These are phyloP conservation scores for Colletotrichum tofieldiae DNA, from an alignment of 2,329 filamentous ascomycete species.

Conservation along the genomic window DNA sequence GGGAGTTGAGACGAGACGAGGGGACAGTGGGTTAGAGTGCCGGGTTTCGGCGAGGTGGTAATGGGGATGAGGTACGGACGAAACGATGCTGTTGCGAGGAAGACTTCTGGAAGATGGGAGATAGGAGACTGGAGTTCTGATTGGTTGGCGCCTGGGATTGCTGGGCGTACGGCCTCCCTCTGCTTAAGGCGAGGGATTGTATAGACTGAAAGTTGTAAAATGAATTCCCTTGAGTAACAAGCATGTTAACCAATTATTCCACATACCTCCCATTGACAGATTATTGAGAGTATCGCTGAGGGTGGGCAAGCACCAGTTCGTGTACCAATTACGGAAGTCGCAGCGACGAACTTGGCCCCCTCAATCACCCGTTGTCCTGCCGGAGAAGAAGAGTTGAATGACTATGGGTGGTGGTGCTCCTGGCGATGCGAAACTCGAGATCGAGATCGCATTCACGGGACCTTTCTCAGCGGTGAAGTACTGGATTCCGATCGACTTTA, in stretches of 20 bases:
- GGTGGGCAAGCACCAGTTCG: neutral
- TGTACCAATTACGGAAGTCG: neutral
- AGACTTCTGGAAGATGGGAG: conserved; percentile 8
- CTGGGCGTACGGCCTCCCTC: conserved; percentile 33
- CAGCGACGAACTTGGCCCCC: neutral
- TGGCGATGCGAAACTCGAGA: neutral
- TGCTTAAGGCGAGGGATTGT: conserved; percentile 32
- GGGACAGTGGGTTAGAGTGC: neutral
- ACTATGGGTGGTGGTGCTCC: neutral
- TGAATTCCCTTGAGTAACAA: conserved; percentile 42
- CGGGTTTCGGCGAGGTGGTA: neutral
- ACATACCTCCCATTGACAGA: neutral
- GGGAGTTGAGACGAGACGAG: conserved; percentile 7
- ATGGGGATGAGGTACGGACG: conserved; percentile 3
- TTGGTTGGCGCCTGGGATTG: conserved; percentile 34
- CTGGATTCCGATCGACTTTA: neutral
- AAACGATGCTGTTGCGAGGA: conserved; percentile 23
- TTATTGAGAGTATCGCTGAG: no score
- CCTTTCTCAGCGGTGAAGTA: neutral
- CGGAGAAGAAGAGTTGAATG: neutral
- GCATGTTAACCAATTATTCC: conserved; percentile 30
- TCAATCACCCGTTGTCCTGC: no score
- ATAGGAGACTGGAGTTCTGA: conserved; percentile 38
- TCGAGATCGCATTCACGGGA: neutral
- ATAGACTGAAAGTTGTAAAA: conserved; percentile 44